These are phyloP conservation scores for Zygoascus biomembranicola DNA, from an alignment of 805 yeast genomes.

Conservation along the genomic window DNA sequence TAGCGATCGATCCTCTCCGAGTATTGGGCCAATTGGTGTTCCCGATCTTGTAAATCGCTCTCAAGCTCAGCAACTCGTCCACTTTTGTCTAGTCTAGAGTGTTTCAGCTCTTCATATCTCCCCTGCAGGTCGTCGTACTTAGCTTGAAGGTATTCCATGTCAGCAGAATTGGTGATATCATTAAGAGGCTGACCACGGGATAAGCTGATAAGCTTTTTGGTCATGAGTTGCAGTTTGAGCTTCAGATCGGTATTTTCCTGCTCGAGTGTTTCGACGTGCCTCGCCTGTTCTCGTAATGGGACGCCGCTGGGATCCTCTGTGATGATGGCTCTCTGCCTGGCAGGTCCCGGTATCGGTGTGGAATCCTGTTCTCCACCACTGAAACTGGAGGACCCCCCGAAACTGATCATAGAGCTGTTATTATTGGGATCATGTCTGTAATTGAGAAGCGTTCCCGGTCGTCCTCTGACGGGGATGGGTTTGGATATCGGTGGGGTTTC, in stretches of 20 bases:
- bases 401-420: constrained; percentile 11
- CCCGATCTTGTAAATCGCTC: constrained; percentile 8
- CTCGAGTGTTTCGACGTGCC: constrained; percentile 11
- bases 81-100: not conserved
- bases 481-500: not conserved
- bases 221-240: constrained; percentile 14
- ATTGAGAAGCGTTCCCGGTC: constrained; percentile 8
- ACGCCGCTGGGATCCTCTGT: constrained; percentile 11
- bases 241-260: constrained; percentile 17
- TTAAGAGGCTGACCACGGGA: constrained; percentile 4
- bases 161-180: constrained; percentile 14
- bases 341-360: not conserved
- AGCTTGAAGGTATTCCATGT: constrained; percentile 12
- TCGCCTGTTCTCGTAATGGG: constrained; percentile 20
- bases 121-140: not conserved
- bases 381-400: not conserved
- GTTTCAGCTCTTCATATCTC: not conserved
- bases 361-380: not conserved
- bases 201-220: constrained; percentile 7
- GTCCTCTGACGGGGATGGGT: not conserved
- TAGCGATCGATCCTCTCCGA: constrained; percentile 2
- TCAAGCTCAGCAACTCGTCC: constrained; percentile 35
- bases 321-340: constrained; percentile 3
- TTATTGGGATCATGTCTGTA: constrained; percentile 4
- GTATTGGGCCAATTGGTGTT: constrained; percentile 1